phyloP scores from a whole-genome alignment of 169 alveolate species.

The Cryptosporidium baileyi region DNA sequence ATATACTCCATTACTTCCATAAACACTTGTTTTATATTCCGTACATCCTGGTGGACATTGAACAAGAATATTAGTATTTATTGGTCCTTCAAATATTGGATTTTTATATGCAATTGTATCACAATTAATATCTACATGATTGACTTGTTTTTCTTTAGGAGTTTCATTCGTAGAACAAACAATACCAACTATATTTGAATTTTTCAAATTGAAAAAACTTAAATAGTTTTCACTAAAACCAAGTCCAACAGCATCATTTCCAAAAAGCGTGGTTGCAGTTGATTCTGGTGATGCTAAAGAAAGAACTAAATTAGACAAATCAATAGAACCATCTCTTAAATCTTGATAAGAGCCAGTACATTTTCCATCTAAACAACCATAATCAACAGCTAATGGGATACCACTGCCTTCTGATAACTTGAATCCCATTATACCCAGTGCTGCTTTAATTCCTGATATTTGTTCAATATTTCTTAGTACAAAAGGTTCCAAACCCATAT shows the following conservation, averaged over 20 bases:
- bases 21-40: constrained; percentile 76
- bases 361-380: constrained; percentile 79
- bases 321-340: constrained; percentile 76
- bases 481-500: constrained; percentile 86
- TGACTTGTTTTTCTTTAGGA: constrained; percentile 51
- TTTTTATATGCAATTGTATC: constrained; percentile 76
- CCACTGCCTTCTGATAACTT: constrained; percentile 78
- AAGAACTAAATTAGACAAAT: constrained; percentile 74
- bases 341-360: constrained; percentile 84
- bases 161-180: constrained; percentile 84
- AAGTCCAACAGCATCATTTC: constrained; percentile 82
- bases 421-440: constrained; percentile 83
- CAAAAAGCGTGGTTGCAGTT: constrained; percentile 63
- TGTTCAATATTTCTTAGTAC: constrained; percentile 81
- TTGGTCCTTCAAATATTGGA: constrained; percentile 79
- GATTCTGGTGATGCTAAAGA: constrained; percentile 71
- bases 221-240: constrained; percentile 80
- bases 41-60: constrained; percentile 86
- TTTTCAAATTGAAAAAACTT: constrained; percentile 82
- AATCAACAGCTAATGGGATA: constrained; percentile 87
- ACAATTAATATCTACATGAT: constrained; percentile 78
- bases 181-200: constrained; percentile 84
- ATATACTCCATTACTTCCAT: constrained; percentile 85
- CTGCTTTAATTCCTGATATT: constrained; percentile 78
- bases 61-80: constrained; percentile 84